Conservation (phyloP, 192 early-diverging fungal species). For the Linnemannia zychae region DNA sequence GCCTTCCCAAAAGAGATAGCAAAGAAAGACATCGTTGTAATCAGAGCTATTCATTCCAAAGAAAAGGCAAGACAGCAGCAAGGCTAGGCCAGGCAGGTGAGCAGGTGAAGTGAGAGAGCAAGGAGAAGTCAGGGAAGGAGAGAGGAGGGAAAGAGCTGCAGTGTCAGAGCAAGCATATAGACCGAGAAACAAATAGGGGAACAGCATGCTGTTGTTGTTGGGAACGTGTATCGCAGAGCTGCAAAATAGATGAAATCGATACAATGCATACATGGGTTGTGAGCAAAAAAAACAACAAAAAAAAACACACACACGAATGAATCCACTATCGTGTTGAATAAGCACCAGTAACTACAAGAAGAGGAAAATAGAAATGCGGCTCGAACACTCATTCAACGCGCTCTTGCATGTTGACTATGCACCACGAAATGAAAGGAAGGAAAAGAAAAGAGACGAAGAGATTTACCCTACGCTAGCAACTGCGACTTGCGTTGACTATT, state of each 20-base stretch:
- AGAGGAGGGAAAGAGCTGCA: background rate
- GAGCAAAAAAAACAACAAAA: background rate
- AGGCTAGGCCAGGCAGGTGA: background rate
- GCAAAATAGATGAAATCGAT: slow-evolving; percentile 9
- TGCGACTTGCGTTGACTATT: no score
- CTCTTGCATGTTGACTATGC: no score
- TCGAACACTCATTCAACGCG: no score
- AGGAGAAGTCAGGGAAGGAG: no score
- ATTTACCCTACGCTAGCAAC: no score
- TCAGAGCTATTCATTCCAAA: background rate
- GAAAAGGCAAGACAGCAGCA: background rate
- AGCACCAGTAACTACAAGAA: no score
- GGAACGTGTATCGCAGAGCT: background rate
- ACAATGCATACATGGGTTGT: background rate
- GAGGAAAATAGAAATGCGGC: no score
- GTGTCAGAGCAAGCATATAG: background rate
- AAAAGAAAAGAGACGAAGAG: no score
- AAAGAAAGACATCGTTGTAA: background rate
- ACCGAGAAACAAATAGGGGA: background rate
- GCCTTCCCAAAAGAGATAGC: background rate
- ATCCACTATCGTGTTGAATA: no score
- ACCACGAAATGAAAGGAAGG: no score
- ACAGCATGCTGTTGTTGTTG: background rate
- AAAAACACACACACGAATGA: no score
- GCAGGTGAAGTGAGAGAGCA: background rate